Evolutionary conservation across 306 rosid genomes (phyloP), one percentile per base, ranked within the genome.

Genomic region (Inga laurina): DNA sequence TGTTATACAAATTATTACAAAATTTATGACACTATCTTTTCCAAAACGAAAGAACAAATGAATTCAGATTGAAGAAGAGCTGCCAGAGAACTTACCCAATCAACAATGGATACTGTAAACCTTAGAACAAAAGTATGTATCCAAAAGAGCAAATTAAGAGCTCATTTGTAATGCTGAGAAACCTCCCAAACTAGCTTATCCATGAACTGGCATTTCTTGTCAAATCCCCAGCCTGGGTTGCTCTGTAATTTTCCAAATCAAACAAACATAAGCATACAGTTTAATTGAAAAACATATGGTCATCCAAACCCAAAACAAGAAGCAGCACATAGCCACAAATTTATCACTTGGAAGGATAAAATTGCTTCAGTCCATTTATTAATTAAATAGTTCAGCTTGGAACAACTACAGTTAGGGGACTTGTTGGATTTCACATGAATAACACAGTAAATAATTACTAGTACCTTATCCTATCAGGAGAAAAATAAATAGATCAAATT

Each of bases 191-290:
- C 95, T 22, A 95, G 89, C 84, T 91, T 92, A 76, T 95, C 96
- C 98, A 95, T 93, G 91, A 92, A 91, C 84, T 91, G 94, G 81
- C 93, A 94, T 87, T 93, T 95, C 92, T 80, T 89, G 90, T 92
- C 90, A 83, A 90, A 93, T 86, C 94, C 97, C 98, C 99, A 93
- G 19, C 98, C 94, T 39, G 98, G 93, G 86, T 96, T 96, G 89
- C 97, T 94, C 99, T 94, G 92, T 67, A 84, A 78, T 9, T 22
- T 78, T 69, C 41, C 78, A 83, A 79, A 77, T 49, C 72, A 81
- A 75, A 52, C 69, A 73, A 83, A 54, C 72, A 61, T 85, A 56
- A 87, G 75, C 45, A 44, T 8, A 69, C 37, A 75, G 45, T n/a
- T 54, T 27, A 76, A 41, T 34, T 72, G 83, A 34, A 72, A 1